Evolutionary conservation across 2,329 filamentous ascomycete genomes (phyloP).

Genomic region (Colletotrichum sp.): DNA sequence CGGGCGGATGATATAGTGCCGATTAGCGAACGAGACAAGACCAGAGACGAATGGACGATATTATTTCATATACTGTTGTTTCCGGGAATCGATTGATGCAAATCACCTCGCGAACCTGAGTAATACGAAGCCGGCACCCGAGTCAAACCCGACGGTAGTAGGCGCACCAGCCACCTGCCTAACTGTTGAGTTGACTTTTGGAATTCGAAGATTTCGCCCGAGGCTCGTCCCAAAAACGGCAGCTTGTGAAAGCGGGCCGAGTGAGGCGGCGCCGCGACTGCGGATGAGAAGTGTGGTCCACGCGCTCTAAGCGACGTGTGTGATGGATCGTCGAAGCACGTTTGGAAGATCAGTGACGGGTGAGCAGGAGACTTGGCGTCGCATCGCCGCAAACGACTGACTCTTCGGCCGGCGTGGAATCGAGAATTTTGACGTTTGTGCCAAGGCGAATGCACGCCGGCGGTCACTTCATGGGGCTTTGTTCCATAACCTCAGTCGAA

Average conservation of each 20-base stretch:
- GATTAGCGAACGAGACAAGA: neutral
- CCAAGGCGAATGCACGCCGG: neutral
- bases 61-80: neutral
- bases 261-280: neutral
- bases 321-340: neutral
- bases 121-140: neutral
- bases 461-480: neutral
- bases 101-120: neutral
- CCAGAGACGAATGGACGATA: slow-evolving; percentile 6
- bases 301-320: neutral
- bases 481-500: neutral
- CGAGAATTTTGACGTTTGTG: neutral
- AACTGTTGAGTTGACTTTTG: neutral
- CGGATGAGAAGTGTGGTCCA: neutral
- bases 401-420: neutral
- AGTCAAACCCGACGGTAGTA: neutral
- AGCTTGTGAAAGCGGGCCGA: slow-evolving; percentile 18
- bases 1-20: neutral
- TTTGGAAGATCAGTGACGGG: neutral
- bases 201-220: neutral
- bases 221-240: slow-evolving; percentile 16
- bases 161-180: neutral
- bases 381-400: neutral
- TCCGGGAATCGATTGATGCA: neutral
- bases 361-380: neutral